Conservation (phyloP, 2,329 filamentous ascomycete genomes). For the Dactylellina haptotyla region DNA sequence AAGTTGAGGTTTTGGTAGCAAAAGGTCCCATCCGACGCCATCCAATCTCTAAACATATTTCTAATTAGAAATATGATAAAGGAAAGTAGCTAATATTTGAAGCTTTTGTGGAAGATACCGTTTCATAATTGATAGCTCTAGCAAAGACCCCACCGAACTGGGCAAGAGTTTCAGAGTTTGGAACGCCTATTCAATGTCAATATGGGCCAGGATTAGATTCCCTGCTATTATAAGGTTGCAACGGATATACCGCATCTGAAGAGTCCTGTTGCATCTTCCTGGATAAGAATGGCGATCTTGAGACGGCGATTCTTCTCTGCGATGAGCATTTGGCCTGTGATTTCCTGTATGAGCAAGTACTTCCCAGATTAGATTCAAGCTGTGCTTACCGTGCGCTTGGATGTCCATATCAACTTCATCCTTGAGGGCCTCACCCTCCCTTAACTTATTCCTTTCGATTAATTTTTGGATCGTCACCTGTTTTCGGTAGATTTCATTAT, state of each 20-base stretch:
- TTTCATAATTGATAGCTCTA: constrained; percentile 26
- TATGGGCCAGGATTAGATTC: not conserved
- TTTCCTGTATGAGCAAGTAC: too few species aligned
- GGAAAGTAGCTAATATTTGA: too few species aligned
- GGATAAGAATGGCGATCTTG: constrained; percentile 35
- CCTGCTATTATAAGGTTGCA: not conserved
- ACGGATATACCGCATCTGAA: constrained; percentile 17
- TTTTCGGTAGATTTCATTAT: constrained; percentile 2
- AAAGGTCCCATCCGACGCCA: constrained; percentile 20
- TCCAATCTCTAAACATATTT: constrained; percentile 2
- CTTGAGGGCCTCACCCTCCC: constrained; percentile 10
- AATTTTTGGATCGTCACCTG: constrained; percentile 21
- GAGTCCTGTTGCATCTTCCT: constrained; percentile 31
- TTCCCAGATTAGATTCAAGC: too few species aligned
- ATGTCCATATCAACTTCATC: constrained; percentile 33
- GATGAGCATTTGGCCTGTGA: constrained; percentile 24
- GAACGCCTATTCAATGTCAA: not conserved
- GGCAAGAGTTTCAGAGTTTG: not conserved
- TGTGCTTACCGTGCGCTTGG: constrained; percentile 19
- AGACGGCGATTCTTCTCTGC: constrained; percentile 47
- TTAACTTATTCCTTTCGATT: constrained; percentile 3
- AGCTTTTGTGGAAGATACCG: constrained; percentile 5
- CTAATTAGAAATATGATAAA: not conserved
- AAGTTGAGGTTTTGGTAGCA: constrained; percentile 35
- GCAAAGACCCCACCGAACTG: constrained; percentile 28